Percentiles rank a stretch among this genome's conserved stretches.
phyloP scores from a whole-genome alignment of 805 yeast species.

The Teunomyces aglyptinius region DNA sequence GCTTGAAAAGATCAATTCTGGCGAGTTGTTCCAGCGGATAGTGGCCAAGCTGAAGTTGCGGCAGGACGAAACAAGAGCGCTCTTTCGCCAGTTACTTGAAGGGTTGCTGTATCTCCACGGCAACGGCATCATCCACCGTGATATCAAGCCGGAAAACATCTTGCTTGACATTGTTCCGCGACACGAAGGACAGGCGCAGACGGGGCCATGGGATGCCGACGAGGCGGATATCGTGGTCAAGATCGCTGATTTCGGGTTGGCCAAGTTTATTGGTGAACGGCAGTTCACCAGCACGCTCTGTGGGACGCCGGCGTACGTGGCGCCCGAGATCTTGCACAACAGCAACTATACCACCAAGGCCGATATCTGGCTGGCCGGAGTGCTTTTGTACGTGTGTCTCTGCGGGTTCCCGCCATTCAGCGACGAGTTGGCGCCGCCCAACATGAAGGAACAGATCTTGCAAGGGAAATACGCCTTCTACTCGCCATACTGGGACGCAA shows the following conservation, averaged over 20 bases:
- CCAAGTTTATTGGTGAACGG: slow-evolving; percentile 66
- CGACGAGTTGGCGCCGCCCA: slow-evolving; percentile 78
- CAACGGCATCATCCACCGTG: slow-evolving; percentile 43
- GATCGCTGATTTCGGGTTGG: slow-evolving; percentile 81
- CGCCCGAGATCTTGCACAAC: slow-evolving; percentile 69
- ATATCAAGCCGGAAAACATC: slow-evolving; percentile 46
- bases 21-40: slow-evolving; percentile 73
- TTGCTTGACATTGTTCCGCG: slow-evolving; percentile 51
- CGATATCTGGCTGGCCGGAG: slow-evolving; percentile 84
- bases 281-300: slow-evolving; percentile 76
- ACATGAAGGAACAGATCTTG: slow-evolving; percentile 71
- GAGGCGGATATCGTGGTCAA: slow-evolving; percentile 67
- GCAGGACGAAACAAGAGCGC: slow-evolving; percentile 59
- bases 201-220: slow-evolving; percentile 58
- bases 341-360: slow-evolving; percentile 65
- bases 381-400: slow-evolving; percentile 69
- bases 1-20: slow-evolving; percentile 69
- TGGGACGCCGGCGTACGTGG: slow-evolving; percentile 87
- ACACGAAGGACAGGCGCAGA: slow-evolving; percentile 23
- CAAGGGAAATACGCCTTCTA: slow-evolving; percentile 69
- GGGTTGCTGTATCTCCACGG: slow-evolving; percentile 41
- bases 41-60: slow-evolving; percentile 60
- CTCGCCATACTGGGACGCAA: slow-evolving; percentile 77
- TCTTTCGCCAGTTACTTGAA: slow-evolving; percentile 48
- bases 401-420: slow-evolving; percentile 87